Conservation (phyloP, 345 rosid species). For the Nephelium lappaceum region DNA sequence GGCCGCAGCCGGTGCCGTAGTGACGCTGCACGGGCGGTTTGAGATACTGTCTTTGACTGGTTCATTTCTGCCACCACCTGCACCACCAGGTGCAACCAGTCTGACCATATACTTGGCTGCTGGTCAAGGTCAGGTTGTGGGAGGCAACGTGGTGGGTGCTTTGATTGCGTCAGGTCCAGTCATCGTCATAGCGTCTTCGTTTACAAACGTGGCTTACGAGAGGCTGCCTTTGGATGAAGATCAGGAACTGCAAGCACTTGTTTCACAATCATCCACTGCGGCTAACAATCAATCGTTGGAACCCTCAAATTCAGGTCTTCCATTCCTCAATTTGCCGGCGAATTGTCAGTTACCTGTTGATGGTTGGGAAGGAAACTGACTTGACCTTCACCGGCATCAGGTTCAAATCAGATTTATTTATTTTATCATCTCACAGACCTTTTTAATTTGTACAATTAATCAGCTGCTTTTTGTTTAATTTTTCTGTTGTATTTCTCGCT, state of each 20-base stretch:
- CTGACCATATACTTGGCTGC: slow-evolving; percentile 48
- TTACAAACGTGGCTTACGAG: slow-evolving; percentile 52
- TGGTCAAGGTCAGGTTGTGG: slow-evolving; percentile 56
- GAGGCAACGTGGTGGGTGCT: slow-evolving; percentile 55
- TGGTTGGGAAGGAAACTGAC: slow-evolving; percentile 40
- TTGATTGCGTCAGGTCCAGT: slow-evolving; percentile 55
- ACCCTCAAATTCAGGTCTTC: slow-evolving; percentile 27
- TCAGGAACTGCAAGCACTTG: slow-evolving; percentile 33
- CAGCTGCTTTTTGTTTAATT: not conserved
- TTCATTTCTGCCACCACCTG: slow-evolving; percentile 53
- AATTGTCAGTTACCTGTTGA: slow-evolving; percentile 43
- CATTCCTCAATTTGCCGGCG: slow-evolving; percentile 42
- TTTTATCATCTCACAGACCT: not conserved
- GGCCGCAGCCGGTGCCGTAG: slow-evolving; percentile 38
- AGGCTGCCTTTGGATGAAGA: slow-evolving; percentile 51
- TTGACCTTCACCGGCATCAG: not conserved
- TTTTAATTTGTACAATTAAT: not conserved
- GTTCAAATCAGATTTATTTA: not conserved
- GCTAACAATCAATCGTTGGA: slow-evolving; percentile 34
- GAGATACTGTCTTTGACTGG: slow-evolving; percentile 56
- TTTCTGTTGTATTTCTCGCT: not conserved
- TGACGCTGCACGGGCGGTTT: slow-evolving; percentile 49
- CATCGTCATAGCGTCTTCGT: slow-evolving; percentile 48
- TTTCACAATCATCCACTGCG: slow-evolving; percentile 15
- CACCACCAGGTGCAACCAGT: slow-evolving; percentile 58